A percentile compares a stretch with the other conserved stretches of the same genome.
phyloP scores from a whole-genome alignment of 2,329 filamentous ascomycete species.

The Colletotrichum plurivorum region DNA sequence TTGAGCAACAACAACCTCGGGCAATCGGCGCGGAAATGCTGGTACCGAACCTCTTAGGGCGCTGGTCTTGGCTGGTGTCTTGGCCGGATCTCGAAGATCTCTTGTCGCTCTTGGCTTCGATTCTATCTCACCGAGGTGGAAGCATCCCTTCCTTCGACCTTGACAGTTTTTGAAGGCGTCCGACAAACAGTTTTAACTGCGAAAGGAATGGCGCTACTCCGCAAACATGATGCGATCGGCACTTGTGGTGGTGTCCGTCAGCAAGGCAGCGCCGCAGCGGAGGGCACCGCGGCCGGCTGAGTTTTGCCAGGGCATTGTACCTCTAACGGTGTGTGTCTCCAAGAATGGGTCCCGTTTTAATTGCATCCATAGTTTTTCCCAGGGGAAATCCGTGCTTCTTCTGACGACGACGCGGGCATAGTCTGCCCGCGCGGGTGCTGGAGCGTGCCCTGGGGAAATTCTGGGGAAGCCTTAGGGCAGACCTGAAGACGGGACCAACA shows the following conservation, averaged over 20 bases:
- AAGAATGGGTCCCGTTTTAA: slow-evolving; percentile 21
- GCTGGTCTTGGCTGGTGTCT: no score
- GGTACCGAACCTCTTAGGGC: no score
- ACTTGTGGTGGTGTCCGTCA: no score
- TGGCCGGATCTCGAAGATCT: no score
- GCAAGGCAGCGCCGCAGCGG: not conserved
- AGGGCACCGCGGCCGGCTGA: not conserved
- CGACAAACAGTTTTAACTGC: not conserved
- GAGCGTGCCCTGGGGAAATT: slow-evolving; percentile 4
- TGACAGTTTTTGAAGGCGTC: no score
- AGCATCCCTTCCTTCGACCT: no score
- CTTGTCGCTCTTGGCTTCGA: no score
- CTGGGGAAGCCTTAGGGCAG: slow-evolving; percentile 11
- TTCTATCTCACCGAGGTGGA: not conserved
- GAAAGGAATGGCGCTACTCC: not conserved
- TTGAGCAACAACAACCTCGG: no score
- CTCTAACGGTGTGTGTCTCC: slow-evolving; percentile 14
- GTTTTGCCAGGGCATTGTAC: slow-evolving; percentile 2
- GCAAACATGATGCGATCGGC: slow-evolving; percentile 14
- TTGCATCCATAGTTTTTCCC: not conserved
- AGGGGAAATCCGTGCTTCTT: slow-evolving; percentile 14
- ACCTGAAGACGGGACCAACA: slow-evolving; percentile 6
- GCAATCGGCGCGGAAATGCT: no score
- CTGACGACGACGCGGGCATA: not conserved
- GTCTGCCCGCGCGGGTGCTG: slow-evolving; percentile 16